Evolutionary conservation across 768 basidiomycete genomes (phyloP), one percentile per base, ranked within the genome.

Genomic region (Tulasnella sp.): DNA sequence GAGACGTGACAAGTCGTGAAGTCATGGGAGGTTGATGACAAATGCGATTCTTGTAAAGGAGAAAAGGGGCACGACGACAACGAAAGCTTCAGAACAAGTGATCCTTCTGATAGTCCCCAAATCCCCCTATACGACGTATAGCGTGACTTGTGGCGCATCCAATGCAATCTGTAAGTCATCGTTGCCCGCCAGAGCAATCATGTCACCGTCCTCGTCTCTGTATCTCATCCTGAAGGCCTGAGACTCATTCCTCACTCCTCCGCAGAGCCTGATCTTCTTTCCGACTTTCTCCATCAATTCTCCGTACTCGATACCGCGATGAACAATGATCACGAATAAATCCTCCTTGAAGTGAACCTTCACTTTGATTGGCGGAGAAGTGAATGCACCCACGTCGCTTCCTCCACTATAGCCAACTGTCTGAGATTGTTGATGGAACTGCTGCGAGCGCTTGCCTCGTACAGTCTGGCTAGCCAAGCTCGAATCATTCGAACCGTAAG

Each of bases 111-210:
- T n/a, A n/a, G n/a, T n/a, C n/a, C n/a, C n/a, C n/a, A n/a, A n/a
- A n/a, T n/a, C n/a, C 15, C 13, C 20, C 22, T 54, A 56, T 5
- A 43, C 34, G 27, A 56, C 55, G 43, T 56, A 53, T 33, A 56
- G 44, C 19, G 45, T 32, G 44, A 56, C 43, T 25, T 44, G 28
- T 4, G 32, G 16, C 29, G 53, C 49, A 48, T 91, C 89, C 57
- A 93, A 91, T 33, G 90, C 90, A 77, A 93, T 88, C 59, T 88
- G 84, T 31, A 92, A 83, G 62, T 93, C 90, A 64, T 93, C 90
- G 31, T 88, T 89, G 39, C 85, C 88, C 13, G 82, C 83, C 55
- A 93, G 73, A 27, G 79, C 83, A 40, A 93, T 77, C 73, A 89
- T 71, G 62, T 93, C 90, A 20, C 89, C 89, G 59, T 93, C 90